Evolutionary conservation across 2,329 filamentous ascomycete species (phyloP).

Genomic region (Paecilomyces sp.): DNA sequence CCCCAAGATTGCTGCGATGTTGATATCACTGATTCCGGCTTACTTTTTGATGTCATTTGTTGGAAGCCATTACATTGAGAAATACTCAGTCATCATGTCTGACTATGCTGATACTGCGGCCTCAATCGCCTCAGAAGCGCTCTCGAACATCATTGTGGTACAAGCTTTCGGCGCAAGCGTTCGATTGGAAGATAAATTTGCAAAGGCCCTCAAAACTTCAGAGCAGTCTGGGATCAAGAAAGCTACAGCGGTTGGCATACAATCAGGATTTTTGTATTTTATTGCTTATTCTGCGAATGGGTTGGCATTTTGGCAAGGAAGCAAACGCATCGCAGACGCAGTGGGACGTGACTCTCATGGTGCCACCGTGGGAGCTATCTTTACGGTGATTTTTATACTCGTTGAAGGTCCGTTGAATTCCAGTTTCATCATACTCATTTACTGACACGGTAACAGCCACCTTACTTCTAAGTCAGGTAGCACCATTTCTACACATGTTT

Average conservation of each 20-base stretch:
- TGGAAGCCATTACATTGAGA: constrained; percentile 48
- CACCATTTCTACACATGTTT: constrained; percentile 25
- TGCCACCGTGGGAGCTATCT: constrained; percentile 11
- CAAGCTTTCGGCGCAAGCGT: constrained; percentile 56
- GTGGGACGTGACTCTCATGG: constrained; percentile 11
- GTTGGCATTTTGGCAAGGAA: constrained; percentile 62
- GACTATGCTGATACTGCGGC: constrained; percentile 52
- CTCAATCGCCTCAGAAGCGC: constrained; percentile 55
- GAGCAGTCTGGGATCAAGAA: constrained; percentile 50
- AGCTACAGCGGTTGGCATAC: constrained; percentile 48
- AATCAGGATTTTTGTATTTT: constrained; percentile 59
- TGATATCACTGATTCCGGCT: constrained; percentile 66
- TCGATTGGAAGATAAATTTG: constrained; percentile 42
- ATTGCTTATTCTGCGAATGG: constrained; percentile 62
- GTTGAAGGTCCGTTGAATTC: not conserved
- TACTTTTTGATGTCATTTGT: constrained; percentile 54
- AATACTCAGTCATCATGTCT: constrained; percentile 44
- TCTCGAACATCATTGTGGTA: constrained; percentile 55
- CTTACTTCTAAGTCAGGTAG: not conserved
- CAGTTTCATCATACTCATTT: not conserved
- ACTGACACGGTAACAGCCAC: not conserved
- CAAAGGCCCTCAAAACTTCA: not conserved
- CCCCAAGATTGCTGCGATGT: constrained; percentile 46
- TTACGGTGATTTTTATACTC: not conserved
- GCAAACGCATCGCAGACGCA: constrained; percentile 43